These are phyloP conservation scores for Euclidium syriacum DNA, from an alignment of 345 rosid genomes.

Conservation along the genomic window DNA sequence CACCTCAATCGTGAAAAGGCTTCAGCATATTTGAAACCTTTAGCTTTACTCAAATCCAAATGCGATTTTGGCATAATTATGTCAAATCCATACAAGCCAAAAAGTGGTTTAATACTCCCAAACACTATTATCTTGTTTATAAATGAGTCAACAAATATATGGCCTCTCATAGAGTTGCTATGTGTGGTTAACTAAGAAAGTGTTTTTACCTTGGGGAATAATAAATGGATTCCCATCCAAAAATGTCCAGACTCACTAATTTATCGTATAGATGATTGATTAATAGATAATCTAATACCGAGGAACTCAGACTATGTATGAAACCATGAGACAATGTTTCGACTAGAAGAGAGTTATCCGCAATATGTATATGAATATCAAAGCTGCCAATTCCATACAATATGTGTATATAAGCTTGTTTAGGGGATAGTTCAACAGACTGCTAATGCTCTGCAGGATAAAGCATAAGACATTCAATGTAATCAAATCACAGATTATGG, in stretches of 20 bases:
- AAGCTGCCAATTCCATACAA: too few species aligned
- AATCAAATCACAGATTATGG: too few species aligned
- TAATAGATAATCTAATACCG: constrained; percentile 75
- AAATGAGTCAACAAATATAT: constrained; percentile 76
- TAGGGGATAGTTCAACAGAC: constrained; percentile 79
- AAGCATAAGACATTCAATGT: neutral
- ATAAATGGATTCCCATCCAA: constrained; percentile 78
- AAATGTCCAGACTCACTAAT: constrained; percentile 37
- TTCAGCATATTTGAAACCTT: constrained; percentile 13
- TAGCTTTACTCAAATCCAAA: constrained; percentile 22
- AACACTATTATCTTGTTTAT: constrained; percentile 54
- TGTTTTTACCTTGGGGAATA: constrained; percentile 89
- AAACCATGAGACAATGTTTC: constrained; percentile 95
- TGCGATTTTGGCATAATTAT: constrained; percentile 49
- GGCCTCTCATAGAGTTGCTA: too few species aligned
- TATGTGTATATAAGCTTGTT: too few species aligned
- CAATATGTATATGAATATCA: constrained; percentile 52
- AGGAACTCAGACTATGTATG: constrained; percentile 92
- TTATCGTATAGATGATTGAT: constrained; percentile 48
- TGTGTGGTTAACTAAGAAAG: too few species aligned
- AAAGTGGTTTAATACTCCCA: constrained; percentile 57
- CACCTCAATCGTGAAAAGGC: constrained; percentile 42
- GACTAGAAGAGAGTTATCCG: constrained; percentile 58
- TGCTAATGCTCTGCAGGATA: constrained; percentile 44
- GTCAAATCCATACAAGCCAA: constrained; percentile 66